Percentiles rank a stretch among this genome's conserved stretches.
Evolutionary conservation across 257 asterid genomes (phyloP).

Genomic region (Cynanchum wilfordii): DNA sequence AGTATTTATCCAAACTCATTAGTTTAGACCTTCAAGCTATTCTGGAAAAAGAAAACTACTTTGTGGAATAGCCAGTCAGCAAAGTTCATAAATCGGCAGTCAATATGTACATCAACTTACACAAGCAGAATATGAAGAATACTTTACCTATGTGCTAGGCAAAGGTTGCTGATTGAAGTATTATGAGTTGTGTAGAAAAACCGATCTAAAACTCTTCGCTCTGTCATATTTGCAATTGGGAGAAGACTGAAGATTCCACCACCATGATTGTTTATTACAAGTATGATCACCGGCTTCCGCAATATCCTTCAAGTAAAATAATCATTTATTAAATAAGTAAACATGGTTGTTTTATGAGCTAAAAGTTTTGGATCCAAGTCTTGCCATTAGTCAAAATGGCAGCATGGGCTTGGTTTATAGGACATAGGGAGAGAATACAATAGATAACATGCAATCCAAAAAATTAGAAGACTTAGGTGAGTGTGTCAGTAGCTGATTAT

Average conservation of each 20-base stretch:
- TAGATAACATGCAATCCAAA: neutral
- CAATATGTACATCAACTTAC: neutral
- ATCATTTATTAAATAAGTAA: neutral
- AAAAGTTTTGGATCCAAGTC: neutral
- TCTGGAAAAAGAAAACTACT: neutral
- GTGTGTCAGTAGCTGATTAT: neutral
- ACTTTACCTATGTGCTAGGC: slow-evolving; percentile 76
- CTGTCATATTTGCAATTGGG: slow-evolving; percentile 61
- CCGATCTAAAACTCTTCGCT: slow-evolving; percentile 58
- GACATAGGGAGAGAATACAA: neutral
- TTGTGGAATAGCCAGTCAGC: neutral
- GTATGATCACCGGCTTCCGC: slow-evolving; percentile 79
- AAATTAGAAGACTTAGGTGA: neutral
- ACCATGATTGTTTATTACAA: slow-evolving; percentile 88
- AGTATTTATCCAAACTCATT: neutral
- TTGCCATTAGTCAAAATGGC: neutral
- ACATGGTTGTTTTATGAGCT: neutral
- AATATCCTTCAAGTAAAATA: slow-evolving; percentile 38
- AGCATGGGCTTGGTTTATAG: neutral
- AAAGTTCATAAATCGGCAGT: neutral
- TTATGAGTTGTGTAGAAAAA: slow-evolving; percentile 92
- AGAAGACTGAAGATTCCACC: slow-evolving; percentile 98
- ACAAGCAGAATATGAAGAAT: neutral
- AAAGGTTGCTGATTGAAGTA: slow-evolving; percentile 63
- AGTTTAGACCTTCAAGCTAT: neutral